phyloP scores from a whole-genome alignment of 106 monocot species.

The Acorus gramineus region DNA sequence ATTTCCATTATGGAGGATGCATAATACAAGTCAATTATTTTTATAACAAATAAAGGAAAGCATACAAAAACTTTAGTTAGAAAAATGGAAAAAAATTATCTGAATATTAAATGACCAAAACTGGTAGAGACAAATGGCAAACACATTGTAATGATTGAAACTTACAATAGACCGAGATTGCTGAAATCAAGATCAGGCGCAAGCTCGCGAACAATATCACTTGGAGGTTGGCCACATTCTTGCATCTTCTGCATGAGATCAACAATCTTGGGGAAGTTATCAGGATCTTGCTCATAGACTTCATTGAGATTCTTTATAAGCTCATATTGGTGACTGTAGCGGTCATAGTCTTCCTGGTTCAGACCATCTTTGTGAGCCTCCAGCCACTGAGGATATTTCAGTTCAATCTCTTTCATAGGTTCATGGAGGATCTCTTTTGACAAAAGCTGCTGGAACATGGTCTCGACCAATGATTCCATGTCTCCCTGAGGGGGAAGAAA shows the following conservation, averaged over 20 bases:
- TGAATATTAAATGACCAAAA: too few species aligned
- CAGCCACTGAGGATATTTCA: constrained; percentile 89
- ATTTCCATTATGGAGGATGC: too few species aligned
- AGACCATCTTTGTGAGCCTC: constrained; percentile 55
- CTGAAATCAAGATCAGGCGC: constrained; percentile 81
- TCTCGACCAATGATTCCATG: constrained; percentile 92
- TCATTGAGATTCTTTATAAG: constrained; percentile 73
- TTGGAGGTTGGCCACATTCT: constrained; percentile 92
- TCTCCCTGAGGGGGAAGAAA: constrained; percentile 6
- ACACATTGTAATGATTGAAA: neutral
- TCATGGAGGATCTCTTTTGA: constrained; percentile 95
- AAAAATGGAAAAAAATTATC: neutral
- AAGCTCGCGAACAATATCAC: constrained; percentile 75
- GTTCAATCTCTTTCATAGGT: constrained; percentile 90
- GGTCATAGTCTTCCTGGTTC: constrained; percentile 52
- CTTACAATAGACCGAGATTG: constrained; percentile 70
- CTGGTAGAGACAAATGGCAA: too few species aligned
- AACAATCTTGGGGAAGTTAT: constrained; percentile 69
- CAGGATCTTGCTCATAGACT: constrained; percentile 72
- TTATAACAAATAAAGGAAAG: neutral
- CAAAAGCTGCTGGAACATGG: constrained; percentile 90
- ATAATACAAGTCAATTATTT: too few species aligned
- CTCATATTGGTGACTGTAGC: constrained; percentile 59
- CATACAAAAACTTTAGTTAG: neutral
- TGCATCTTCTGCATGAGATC: constrained; percentile 97